Conservation (phyloP, 179 eudicot genomes). For the Drosera spatulata region DNA sequence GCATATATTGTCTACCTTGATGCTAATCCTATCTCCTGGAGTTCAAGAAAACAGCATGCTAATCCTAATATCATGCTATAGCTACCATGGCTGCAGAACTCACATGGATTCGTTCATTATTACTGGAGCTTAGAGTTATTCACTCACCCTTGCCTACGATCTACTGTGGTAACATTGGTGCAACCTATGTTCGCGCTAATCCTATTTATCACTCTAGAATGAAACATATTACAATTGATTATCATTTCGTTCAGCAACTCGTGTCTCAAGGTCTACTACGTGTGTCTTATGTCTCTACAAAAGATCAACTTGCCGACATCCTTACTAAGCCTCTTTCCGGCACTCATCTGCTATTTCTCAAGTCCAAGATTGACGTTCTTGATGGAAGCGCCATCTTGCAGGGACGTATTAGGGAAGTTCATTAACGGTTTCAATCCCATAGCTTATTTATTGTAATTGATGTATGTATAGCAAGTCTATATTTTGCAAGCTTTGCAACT, state of each 20-base stretch:
- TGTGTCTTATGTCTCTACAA: no score
- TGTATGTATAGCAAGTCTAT: no score
- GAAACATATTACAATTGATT: conserved; percentile 1
- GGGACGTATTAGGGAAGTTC: no score
- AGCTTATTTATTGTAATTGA: no score
- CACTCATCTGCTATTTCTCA: no score
- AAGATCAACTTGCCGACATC: no score
- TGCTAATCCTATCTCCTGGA: not conserved
- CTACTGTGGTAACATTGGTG: conserved; percentile 5
- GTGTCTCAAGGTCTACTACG: not conserved
- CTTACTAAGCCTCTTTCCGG: no score
- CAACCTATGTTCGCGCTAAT: not conserved
- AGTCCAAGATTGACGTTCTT: no score
- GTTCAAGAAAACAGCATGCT: not conserved
- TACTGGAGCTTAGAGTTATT: not conserved
- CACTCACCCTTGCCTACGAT: not conserved
- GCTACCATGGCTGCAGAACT: not conserved
- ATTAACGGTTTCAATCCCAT: no score
- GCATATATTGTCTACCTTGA: conserved; percentile 2
- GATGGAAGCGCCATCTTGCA: no score
- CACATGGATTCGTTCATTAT: not conserved
- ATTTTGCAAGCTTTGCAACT: no score
- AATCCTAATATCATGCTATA: conserved; percentile 1
- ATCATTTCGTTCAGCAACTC: conserved; percentile 5
- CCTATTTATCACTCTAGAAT: conserved; percentile 4